Evolutionary conservation across 1,284 basidiomycete species (phyloP), one percentile per base, ranked within the genome.

Genomic region (Bjerkandera adusta): DNA sequence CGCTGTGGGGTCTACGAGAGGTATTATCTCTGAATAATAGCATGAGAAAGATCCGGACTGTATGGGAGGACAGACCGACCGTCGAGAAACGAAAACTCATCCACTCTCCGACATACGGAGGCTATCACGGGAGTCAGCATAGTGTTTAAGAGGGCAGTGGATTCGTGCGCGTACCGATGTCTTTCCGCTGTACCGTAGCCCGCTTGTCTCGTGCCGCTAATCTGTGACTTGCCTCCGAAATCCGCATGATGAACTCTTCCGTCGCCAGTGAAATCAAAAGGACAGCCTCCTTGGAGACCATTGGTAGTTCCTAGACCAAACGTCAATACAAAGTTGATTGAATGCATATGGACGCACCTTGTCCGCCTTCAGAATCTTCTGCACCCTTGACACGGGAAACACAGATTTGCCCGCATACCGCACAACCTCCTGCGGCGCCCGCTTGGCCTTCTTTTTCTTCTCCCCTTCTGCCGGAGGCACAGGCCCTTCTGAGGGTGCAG

Each of bases 291-390:
- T 73, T 81, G 7, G 85, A 79, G 3, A 89, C 71, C 36, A 81
- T 80, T 0, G 84, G 80, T 44, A 91, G 74, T 32, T 90, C 88
- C 86, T 89, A 32, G 26, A 18, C 4, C 21, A 21, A 7, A 13
- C 43, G 26, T n/a, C 47, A 29, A 27, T 22, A 30, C 21, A 25
- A 5, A 8, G n/a, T 12, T 13, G 5, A 35, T n/a, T 7, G 37
- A 12, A 34, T 38, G 25, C 35, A 35, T 10, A n/a, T 20, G 15
- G 41, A 56, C 66, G 42, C 48, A 79, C 86, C 72, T 82, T 85
- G 63, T 91, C 88, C 12, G 83, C 88, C 58, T 87, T 91, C 53
- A 90, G 73, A 29, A 91, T 87, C 64, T 75, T 84, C 58, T 88
- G 86, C 25, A 91, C 86, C 54, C 84, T 76, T 4, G 84, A 71